These are phyloP conservation scores for Neofusicoccum laricinum DNA, from an alignment of 2,329 filamentous ascomycete species.

Conservation along the genomic window DNA sequence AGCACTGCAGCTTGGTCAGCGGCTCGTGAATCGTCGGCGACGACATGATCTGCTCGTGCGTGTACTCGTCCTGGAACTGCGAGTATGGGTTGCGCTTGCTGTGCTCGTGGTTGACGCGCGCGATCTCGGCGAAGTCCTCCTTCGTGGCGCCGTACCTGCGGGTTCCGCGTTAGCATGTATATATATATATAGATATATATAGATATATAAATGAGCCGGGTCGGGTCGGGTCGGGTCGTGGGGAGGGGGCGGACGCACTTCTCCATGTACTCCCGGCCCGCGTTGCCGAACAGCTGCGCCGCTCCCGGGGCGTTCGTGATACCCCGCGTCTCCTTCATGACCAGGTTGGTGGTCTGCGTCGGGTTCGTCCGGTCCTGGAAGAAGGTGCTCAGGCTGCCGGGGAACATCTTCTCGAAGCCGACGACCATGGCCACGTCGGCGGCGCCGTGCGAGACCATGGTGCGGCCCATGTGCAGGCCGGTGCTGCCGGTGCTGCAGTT, in stretches of 20 bases:
- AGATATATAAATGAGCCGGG: too few species aligned
- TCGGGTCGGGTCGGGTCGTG: not conserved
- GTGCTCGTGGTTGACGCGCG: conserved; percentile 87
- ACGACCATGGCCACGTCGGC: conserved; percentile 88
- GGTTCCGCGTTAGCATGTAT: too few species aligned
- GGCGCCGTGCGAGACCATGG: conserved; percentile 73
- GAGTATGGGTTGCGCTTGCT: conserved; percentile 92
- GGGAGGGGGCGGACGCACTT: conserved; percentile 55
- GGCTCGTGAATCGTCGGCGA: conserved; percentile 78
- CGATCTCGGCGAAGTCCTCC: conserved; percentile 93
- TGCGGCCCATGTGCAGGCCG: conserved; percentile 78
- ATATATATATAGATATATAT: too few species aligned
- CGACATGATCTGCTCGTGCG: conserved; percentile 74
- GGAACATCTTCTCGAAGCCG: conserved; percentile 98
- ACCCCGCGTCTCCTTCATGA: conserved; percentile 82
- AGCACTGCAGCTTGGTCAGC: conserved; percentile 97
- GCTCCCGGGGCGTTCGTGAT: conserved; percentile 79
- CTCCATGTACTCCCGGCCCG: conserved; percentile 91
- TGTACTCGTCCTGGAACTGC: conserved; percentile 94
- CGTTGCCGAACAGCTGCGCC: conserved; percentile 94
- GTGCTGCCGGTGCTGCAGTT: conserved; percentile 97
- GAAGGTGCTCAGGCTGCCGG: conserved; percentile 77
- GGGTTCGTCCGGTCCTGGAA: conserved; percentile 86
- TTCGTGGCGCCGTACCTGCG: conserved; percentile 72
- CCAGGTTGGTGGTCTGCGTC: conserved; percentile 65